phyloP scores from a whole-genome alignment of 139 green algal species.

The Micractinium sp. region DNA sequence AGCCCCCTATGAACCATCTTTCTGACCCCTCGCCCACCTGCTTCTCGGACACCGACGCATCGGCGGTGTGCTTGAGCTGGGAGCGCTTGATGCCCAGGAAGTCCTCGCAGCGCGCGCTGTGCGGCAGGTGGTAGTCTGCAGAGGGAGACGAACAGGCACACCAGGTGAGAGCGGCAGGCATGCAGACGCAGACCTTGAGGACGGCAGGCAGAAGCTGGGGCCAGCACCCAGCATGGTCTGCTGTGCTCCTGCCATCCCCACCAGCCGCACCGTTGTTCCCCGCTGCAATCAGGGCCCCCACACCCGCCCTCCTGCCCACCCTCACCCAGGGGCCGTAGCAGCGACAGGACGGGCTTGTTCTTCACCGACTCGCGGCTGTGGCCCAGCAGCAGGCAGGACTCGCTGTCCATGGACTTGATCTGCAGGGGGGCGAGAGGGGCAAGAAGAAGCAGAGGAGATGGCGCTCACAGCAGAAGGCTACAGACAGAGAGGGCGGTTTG shows the following conservation, averaged over 20 bases:
- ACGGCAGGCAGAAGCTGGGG: too few relatives aligned
- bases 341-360: background rate
- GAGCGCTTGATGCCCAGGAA: slow-evolving; percentile 26
- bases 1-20: too few relatives aligned
- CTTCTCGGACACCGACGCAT: background rate
- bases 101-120: slow-evolving; percentile 2
- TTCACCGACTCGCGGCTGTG: background rate
- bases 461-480: background rate
- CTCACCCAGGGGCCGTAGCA: background rate
- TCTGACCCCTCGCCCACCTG: background rate
- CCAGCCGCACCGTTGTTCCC: too few relatives aligned
- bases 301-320: background rate
- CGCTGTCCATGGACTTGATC: background rate
- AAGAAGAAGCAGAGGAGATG: too few relatives aligned
- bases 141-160: background rate
- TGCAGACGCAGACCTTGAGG: too few relatives aligned
- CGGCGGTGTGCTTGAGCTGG: slow-evolving; percentile 19
- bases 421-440: background rate
- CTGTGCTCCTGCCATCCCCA: too few relatives aligned
- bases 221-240: too few relatives aligned
- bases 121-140: background rate
- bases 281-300: background rate
- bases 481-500: too few relatives aligned
- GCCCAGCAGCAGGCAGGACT: background rate
- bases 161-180: background rate